Percentiles rank a stretch among this genome's conserved stretches.
phyloP scores from a whole-genome alignment of 345 rosid species.

The Arabidopsis suecica region DNA sequence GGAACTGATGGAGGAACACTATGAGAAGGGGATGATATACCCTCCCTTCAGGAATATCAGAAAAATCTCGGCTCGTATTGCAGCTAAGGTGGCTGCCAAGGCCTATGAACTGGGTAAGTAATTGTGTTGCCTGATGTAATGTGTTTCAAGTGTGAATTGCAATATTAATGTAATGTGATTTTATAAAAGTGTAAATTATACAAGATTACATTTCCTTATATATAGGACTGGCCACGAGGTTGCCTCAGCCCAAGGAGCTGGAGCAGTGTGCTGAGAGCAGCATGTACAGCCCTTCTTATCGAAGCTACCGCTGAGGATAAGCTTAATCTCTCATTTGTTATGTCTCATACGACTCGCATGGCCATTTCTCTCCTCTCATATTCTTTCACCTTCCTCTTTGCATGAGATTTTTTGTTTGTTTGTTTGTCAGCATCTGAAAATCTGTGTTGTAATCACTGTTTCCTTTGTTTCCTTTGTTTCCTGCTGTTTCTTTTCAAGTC shows the following conservation, averaged over 20 bases:
- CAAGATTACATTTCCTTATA: constrained; percentile 11
- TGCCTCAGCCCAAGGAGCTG: constrained; percentile 83
- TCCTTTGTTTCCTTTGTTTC: constrained; percentile 4
- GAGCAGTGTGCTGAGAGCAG: constrained; percentile 87
- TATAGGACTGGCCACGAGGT: constrained; percentile 81
- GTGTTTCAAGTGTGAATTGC: background rate
- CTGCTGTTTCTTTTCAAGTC: background rate
- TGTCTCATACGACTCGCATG: constrained; percentile 5
- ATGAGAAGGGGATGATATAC: constrained; percentile 78
- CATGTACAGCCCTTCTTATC: constrained; percentile 89
- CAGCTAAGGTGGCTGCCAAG: constrained; percentile 87
- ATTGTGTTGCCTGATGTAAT: background rate
- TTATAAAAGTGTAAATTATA: background rate
- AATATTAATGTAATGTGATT: background rate
- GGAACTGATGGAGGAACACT: constrained; percentile 76
- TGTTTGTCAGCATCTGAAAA: constrained; percentile 4
- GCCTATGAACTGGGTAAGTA: constrained; percentile 91
- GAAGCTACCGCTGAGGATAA: constrained; percentile 61
- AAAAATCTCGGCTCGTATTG: constrained; percentile 92
- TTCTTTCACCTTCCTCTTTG: constrained; percentile 26
- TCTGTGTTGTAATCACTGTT: constrained; percentile 30
- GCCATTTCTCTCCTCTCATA: constrained; percentile 10
- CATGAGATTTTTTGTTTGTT: constrained; percentile 3
- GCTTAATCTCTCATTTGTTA: constrained; percentile 4
- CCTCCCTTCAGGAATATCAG: constrained; percentile 89